These are phyloP conservation scores for Closterium sp. DNA, from an alignment of 139 green algal species.

Conservation along the genomic window DNA sequence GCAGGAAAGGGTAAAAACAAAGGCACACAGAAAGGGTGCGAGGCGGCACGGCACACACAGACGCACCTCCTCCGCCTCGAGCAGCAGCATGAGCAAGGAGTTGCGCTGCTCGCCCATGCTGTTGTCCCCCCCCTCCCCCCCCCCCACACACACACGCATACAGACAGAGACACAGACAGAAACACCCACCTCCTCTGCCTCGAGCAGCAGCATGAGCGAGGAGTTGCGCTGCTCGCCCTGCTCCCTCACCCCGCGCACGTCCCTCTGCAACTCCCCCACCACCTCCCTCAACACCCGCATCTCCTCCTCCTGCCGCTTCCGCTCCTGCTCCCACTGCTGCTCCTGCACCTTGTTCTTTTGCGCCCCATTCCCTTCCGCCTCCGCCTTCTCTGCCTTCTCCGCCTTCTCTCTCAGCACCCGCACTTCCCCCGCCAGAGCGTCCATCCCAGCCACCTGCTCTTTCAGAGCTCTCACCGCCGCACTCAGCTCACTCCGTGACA, in stretches of 20 bases:
- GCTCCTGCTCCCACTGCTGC: background rate
- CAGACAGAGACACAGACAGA: too few species aligned
- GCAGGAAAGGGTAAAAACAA: background rate
- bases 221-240: background rate
- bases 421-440: background rate
- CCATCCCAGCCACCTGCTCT: background rate
- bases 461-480: background rate
- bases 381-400: background rate
- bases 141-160: too few species aligned
- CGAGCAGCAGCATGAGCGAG: background rate
- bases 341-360: background rate
- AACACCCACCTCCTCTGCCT: too few species aligned
- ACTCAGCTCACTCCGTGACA: background rate
- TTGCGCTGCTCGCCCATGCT: background rate
- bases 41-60: too few species aligned
- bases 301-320: background rate
- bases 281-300: background rate
- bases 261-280: background rate
- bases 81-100: background rate
- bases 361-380: background rate
- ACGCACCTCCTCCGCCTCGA: too few species aligned
- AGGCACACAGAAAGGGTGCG: too few species aligned
- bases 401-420: background rate
- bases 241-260: background rate
- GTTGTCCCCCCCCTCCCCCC: too few species aligned